Base-by-base conservation (phyloP, 208 protist genomes). In the Spongospora subterranea region DNA sequence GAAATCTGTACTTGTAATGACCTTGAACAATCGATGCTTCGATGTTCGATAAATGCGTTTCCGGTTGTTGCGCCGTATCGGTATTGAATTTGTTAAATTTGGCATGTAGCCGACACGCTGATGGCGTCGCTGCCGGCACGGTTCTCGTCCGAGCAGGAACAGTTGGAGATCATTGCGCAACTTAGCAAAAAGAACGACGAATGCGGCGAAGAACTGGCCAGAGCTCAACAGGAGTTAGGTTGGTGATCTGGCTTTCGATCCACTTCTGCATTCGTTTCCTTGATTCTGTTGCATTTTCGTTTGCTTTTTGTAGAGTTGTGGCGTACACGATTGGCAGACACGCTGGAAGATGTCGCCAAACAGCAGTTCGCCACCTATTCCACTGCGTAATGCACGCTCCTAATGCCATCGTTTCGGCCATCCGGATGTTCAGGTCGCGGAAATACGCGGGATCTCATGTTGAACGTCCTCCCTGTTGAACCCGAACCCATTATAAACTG, bases 71-170 rank as follows among this genome's bases (percentile, higher is more conserved):
- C 50, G 50, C 24, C 24, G 50, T 6, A 60, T 43, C n/a, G 6
- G 71, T 20, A 6, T 6, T 13, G 35, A 35, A 20, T 35, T 82
- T 6, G 71, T 82, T 35, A 43, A 45, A 40, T 6, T 82, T 43
- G 17, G 6, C 17, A 43, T 82, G 40, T n/a, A 82, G 71, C 71
- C n/a, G 71, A 82, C 35, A 82, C 71, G n/a, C n/a, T 82, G 71
- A 82, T 82, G 71, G 71, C 71, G 35, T 82, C 71, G 71, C 35
- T 82, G n/a, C 71, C 71, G 6, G 71, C 71, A 39, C 17, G 35
- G 71, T 82, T 82, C 71, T 43, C 71, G 17, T 39, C 71, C 71
- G 71, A 82, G 35, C 17, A 82, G 13, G 71, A 82, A n/a, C 71
- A 82, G 40, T 17, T 82, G 35, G 17, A n/a, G 6, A 35, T 82